Evolutionary conservation across 306 rosid species (phyloP).

Genomic region (Geum urbanum): DNA sequence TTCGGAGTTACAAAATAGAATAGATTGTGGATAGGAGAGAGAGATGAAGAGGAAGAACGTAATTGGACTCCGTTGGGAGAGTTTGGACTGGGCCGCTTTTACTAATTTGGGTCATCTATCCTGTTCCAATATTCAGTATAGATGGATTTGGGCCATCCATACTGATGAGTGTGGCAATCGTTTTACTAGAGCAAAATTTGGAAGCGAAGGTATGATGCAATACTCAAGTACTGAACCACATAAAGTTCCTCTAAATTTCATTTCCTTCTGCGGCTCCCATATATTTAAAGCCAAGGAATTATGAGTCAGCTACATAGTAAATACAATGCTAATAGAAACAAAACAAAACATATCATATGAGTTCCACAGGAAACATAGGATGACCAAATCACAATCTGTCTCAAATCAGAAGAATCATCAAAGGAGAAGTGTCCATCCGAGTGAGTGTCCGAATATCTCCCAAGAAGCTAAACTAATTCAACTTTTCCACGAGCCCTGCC

Average conservation of each 20-base stretch:
- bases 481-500: conserved; percentile 27
- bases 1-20: background rate
- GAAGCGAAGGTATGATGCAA: too few species aligned
- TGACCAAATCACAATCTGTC: conserved; percentile 42
- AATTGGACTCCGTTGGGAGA: background rate
- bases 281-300: conserved; percentile 18
- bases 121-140: too few species aligned
- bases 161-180: too few species aligned
- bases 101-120: background rate
- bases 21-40: conserved; percentile 17
- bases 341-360: background rate
- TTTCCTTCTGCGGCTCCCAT: conserved; percentile 26
- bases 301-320: conserved; percentile 33
- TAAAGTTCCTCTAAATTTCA: conserved; percentile 28
- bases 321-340: conserved; percentile 29
- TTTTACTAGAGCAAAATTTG: too few species aligned
- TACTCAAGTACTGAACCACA: background rate
- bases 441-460: conserved; percentile 4
- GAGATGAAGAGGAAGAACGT: conserved; percentile 1
- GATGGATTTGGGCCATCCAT: too few species aligned
- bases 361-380: conserved; percentile 40
- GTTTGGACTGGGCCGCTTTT: background rate
- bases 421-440: conserved; percentile 27
- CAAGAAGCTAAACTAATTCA: conserved; percentile 15
- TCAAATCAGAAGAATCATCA: conserved; percentile 38